phyloP scores from a whole-genome alignment of 2,329 filamentous ascomycete species.

The Cladosporium sp. region DNA sequence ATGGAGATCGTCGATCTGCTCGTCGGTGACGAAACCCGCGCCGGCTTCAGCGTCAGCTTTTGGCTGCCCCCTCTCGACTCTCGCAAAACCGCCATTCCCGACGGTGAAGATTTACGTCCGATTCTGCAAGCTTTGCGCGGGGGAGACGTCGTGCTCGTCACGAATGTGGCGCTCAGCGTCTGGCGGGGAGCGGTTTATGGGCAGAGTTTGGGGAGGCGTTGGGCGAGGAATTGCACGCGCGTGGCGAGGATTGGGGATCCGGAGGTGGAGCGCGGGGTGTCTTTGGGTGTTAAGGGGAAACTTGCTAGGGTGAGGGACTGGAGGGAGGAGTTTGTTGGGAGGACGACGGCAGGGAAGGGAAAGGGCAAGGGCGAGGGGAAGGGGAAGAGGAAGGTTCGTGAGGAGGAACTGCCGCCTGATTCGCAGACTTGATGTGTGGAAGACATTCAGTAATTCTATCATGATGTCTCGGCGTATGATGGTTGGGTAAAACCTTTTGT shows the following conservation, averaged over 20 bases:
- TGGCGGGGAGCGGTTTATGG: slow-evolving; percentile 79
- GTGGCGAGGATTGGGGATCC: slow-evolving; percentile 12
- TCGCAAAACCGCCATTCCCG: slow-evolving; percentile 23
- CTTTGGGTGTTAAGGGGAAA: slow-evolving; percentile 60
- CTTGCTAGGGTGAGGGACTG: slow-evolving; percentile 67
- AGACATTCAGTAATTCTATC: too few relatives aligned
- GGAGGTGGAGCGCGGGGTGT: slow-evolving; percentile 42
- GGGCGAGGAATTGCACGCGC: slow-evolving; percentile 63
- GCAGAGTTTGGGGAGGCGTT: slow-evolving; percentile 68
- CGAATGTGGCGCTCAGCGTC: slow-evolving; percentile 71
- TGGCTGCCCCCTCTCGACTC: slow-evolving; percentile 59
- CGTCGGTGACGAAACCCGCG: slow-evolving; percentile 79
- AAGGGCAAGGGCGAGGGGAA: too few relatives aligned
- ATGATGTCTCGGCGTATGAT: too few relatives aligned
- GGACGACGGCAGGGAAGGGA: background rate
- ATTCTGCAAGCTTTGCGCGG: slow-evolving; percentile 51
- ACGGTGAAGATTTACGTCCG: slow-evolving; percentile 35
- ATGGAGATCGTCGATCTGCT: slow-evolving; percentile 71
- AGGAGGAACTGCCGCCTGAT: slow-evolving; percentile 30
- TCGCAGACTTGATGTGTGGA: slow-evolving; percentile 18
- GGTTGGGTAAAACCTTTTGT: too few relatives aligned
- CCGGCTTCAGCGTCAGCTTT: slow-evolving; percentile 77
- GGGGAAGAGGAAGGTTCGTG: slow-evolving; percentile 13
- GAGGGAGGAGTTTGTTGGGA: slow-evolving; percentile 66
- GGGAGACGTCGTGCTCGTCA: slow-evolving; percentile 74